Conservation (phyloP, 495 filamentous ascomycete species). For the Hyaloscypha variabilis region DNA sequence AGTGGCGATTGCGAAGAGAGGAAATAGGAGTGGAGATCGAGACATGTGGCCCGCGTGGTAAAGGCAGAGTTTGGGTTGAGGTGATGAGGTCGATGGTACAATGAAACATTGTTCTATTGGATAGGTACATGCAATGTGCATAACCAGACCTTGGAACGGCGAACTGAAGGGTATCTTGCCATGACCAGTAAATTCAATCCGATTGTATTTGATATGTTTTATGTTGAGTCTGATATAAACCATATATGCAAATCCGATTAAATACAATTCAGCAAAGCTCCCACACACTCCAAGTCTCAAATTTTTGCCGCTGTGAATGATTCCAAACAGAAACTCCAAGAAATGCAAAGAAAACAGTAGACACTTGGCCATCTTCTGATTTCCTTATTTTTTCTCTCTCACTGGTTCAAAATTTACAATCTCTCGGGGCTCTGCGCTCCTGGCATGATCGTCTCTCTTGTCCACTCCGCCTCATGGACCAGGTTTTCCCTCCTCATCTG, state of each 20-base stretch:
- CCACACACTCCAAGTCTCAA: not conserved
- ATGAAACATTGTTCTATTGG: not conserved
- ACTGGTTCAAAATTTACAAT: not conserved
- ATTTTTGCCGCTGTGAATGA: constrained; percentile 46
- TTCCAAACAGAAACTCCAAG: constrained; percentile 60
- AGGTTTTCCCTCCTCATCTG: constrained; percentile 36
- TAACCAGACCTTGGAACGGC: no score
- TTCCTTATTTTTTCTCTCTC: not conserved
- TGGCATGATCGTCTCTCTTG: constrained; percentile 35
- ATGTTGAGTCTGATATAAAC: constrained; percentile 2
- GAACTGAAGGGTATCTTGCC: not conserved
- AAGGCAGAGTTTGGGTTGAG: not conserved
- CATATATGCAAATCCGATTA: not conserved
- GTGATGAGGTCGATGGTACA: not conserved
- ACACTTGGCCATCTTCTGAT: no score
- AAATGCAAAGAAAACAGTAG: constrained; percentile 44
- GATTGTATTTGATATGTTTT: not conserved
- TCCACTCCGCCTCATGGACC: constrained; percentile 42
- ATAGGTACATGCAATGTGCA: no score
- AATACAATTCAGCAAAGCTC: not conserved
- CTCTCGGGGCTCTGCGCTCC: constrained; percentile 17
- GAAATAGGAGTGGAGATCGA: no score
- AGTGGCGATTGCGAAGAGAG: no score
- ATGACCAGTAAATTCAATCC: no score
- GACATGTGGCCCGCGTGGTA: no score